Conservation (phyloP, 1,284 basidiomycete genomes). For the Cerioporus squamosus region DNA sequence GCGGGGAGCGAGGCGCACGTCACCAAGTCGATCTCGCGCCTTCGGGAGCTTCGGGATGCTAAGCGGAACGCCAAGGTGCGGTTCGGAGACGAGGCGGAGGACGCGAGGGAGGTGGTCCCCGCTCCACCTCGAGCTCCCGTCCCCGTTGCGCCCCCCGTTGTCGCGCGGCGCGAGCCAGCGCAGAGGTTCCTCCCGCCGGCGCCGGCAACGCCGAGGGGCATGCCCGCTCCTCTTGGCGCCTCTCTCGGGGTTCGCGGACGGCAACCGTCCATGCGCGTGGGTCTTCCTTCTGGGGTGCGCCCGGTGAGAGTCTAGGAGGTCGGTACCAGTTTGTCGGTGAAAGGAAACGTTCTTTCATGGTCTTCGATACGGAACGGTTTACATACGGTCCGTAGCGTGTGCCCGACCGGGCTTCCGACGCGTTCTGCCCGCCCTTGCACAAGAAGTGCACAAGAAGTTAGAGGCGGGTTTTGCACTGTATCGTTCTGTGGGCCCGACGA, state of each 20-base stretch:
- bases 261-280: constrained; percentile 26
- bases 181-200: constrained; percentile 11
- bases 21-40: constrained; percentile 49
- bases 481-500: background rate
- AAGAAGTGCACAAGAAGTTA: too few relatives aligned
- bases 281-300: constrained; percentile 31
- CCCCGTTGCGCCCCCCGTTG: background rate
- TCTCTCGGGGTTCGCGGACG: constrained; percentile 23
- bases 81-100: constrained; percentile 20
- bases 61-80: constrained; percentile 45
- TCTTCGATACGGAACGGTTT: background rate
- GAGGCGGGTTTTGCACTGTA: too few relatives aligned
- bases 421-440: background rate
- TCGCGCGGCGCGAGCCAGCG: background rate
- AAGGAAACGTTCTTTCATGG: background rate
- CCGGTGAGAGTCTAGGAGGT: constrained; percentile 16
- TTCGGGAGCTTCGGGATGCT: constrained; percentile 58
- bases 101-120: background rate
- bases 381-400: background rate
- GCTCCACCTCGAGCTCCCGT: background rate
- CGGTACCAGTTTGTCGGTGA: constrained; percentile 7
- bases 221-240: constrained; percentile 18
- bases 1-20: constrained; percentile 22
- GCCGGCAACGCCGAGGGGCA: constrained; percentile 16
- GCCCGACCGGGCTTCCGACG: background rate